Conservation (phyloP, 371 early-diverging fungal species). For the Parasitella parasitica region DNA sequence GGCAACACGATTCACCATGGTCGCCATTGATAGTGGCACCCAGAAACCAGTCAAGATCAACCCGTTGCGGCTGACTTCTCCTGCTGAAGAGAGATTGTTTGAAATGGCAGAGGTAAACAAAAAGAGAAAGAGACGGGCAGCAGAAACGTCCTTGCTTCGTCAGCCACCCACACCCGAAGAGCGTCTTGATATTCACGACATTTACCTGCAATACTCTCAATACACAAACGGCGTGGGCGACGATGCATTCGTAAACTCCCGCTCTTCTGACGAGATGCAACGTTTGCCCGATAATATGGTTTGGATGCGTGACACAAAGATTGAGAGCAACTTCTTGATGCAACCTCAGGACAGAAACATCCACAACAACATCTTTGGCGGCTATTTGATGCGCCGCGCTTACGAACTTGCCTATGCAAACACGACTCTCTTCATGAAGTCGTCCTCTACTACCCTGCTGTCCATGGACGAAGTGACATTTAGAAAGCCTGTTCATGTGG, state of each 20-base stretch:
- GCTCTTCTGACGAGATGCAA: slow-evolving; percentile 17
- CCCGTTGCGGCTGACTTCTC: slow-evolving; percentile 72
- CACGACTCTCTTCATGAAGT: slow-evolving; percentile 61
- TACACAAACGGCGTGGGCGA: slow-evolving; percentile 27
- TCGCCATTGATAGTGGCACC: slow-evolving; percentile 79
- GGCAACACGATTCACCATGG: slow-evolving; percentile 93
- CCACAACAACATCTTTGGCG: slow-evolving; percentile 93
- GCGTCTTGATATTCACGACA: slow-evolving; percentile 76
- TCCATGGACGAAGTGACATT: slow-evolving; percentile 90
- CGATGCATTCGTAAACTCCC: slow-evolving; percentile 9
- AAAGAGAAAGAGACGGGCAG: slow-evolving; percentile 63
- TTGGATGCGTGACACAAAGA: slow-evolving; percentile 82
- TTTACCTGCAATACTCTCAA: slow-evolving; percentile 69
- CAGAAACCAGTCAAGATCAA: slow-evolving; percentile 75
- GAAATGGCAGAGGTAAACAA: slow-evolving; percentile 74
- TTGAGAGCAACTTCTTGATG: slow-evolving; percentile 73
- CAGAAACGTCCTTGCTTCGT: slow-evolving; percentile 62
- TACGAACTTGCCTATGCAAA: slow-evolving; percentile 81
- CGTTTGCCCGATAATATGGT: slow-evolving; percentile 63
- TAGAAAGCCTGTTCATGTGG: slow-evolving; percentile 83
- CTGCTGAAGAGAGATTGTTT: slow-evolving; percentile 79
- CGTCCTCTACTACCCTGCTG: slow-evolving; percentile 49
- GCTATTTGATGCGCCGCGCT: slow-evolving; percentile 74
- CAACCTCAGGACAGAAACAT: slow-evolving; percentile 90
- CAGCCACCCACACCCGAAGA: slow-evolving; percentile 85